Evolutionary conservation across 2,329 filamentous ascomycete species (phyloP).

Genomic region (Claviceps lovelessii): DNA sequence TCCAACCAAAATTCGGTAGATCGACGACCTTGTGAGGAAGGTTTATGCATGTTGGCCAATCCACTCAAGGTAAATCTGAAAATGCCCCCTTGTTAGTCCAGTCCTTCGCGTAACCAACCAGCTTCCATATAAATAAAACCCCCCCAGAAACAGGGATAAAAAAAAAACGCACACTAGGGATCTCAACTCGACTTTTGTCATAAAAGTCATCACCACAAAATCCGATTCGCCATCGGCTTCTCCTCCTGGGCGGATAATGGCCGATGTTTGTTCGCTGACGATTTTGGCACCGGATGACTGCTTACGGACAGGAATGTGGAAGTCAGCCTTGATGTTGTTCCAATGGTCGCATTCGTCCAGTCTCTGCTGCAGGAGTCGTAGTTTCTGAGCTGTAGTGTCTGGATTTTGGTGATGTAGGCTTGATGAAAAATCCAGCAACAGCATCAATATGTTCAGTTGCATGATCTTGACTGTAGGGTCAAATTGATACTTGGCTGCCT

Average conservation of each 20-base stretch:
- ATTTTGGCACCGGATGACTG: slow-evolving; percentile 31
- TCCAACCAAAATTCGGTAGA: slow-evolving; percentile 28
- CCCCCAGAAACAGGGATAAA: neutral
- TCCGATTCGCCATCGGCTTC: slow-evolving; percentile 31
- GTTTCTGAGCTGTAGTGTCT: slow-evolving; percentile 42
- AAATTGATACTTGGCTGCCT: slow-evolving; percentile 56
- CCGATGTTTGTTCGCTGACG: slow-evolving; percentile 43
- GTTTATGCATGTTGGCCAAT: slow-evolving; percentile 29
- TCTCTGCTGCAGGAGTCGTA: slow-evolving; percentile 45
- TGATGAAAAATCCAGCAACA: slow-evolving; percentile 57
- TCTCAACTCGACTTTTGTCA: slow-evolving; percentile 45
- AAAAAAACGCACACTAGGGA: slow-evolving; percentile 34
- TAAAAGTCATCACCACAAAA: slow-evolving; percentile 44
- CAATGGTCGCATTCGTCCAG: slow-evolving; percentile 44
- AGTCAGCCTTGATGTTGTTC: slow-evolving; percentile 31
- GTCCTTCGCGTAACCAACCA: neutral
- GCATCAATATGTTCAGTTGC: slow-evolving; percentile 50
- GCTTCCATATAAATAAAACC: neutral
- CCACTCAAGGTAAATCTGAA: slow-evolving; percentile 41
- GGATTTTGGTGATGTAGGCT: slow-evolving; percentile 50
- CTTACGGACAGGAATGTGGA: slow-evolving; percentile 42
- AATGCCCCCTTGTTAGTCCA: slow-evolving; percentile 6
- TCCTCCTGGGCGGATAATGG: slow-evolving; percentile 34
- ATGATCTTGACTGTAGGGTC: slow-evolving; percentile 48
- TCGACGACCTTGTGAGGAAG: slow-evolving; percentile 18